These are phyloP conservation scores for Cordyceps tenuipes DNA, from an alignment of 2,329 filamentous ascomycete species.

Conservation along the genomic window DNA sequence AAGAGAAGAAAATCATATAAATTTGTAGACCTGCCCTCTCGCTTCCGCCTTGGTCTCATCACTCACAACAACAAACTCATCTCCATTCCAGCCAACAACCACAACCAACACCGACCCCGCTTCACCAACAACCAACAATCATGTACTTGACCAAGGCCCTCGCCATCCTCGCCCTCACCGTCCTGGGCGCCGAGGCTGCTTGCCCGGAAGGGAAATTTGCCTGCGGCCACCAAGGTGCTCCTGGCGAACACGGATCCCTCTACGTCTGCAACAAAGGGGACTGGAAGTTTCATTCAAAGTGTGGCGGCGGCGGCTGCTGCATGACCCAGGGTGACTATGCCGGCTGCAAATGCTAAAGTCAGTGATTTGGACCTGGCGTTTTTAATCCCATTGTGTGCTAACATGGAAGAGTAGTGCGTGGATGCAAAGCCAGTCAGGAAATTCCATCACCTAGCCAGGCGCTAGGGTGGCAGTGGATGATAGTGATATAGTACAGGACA, in stretches of 20 bases:
- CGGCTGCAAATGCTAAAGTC: slow-evolving; percentile 5
- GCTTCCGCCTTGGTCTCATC: background rate
- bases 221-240: background rate
- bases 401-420: background rate
- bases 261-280: background rate
- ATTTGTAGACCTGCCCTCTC: background rate
- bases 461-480: background rate
- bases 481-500: background rate
- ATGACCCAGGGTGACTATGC: background rate
- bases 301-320: slow-evolving; percentile 1
- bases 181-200: slow-evolving; percentile 2
- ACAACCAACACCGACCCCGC: too few relatives aligned
- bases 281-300: slow-evolving; percentile 1
- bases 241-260: slow-evolving; percentile 2
- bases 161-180: slow-evolving; percentile 5
- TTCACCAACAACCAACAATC: background rate
- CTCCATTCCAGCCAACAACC: background rate
- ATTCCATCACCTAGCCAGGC: background rate
- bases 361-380: background rate
- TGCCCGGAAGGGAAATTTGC: background rate
- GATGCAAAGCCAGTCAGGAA: background rate
- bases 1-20: background rate
- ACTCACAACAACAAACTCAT: background rate
- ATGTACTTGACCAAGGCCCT: slow-evolving; percentile 10
- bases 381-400: background rate